phyloP scores from a whole-genome alignment of 106 monocot genomes.

The Acorus calamus region DNA sequence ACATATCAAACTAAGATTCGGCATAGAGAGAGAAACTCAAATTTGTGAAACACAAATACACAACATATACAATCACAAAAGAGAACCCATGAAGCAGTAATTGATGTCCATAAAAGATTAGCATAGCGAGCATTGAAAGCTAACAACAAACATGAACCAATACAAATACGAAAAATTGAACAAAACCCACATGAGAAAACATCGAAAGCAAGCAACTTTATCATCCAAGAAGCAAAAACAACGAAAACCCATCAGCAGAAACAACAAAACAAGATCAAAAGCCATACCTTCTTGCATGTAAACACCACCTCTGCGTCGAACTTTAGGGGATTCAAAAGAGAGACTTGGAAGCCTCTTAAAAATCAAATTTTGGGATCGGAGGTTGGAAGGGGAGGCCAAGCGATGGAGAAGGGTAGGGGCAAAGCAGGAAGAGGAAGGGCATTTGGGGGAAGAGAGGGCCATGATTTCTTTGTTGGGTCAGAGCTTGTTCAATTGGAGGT shows the following conservation, averaged over 20 bases:
- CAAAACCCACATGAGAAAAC: too few relatives aligned
- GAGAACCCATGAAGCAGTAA: not conserved
- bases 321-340: slow-evolving; percentile 2
- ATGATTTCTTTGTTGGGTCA: not conserved
- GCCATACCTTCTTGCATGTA: slow-evolving; percentile 15
- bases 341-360: not conserved
- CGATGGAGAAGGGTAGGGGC: not conserved
- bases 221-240: not conserved
- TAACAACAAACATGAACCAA: too few relatives aligned
- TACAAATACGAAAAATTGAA: too few relatives aligned
- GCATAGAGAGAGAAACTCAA: not conserved
- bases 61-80: not conserved
- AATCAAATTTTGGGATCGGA: slow-evolving; percentile 1
- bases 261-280: not conserved
- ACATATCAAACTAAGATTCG: not conserved
- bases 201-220: too few relatives aligned
- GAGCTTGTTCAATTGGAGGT: too few relatives aligned
- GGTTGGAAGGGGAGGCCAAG: not conserved
- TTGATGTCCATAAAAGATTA: too few relatives aligned
- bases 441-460: slow-evolving; percentile 22
- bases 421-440: slow-evolving; percentile 16
- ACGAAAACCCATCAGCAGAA: not conserved
- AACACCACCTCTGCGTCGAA: slow-evolving; percentile 9
- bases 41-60: not conserved
- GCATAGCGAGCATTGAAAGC: too few relatives aligned